Conservation (phyloP, 2,329 filamentous ascomycete genomes). For the Bipolaris victoriae region DNA sequence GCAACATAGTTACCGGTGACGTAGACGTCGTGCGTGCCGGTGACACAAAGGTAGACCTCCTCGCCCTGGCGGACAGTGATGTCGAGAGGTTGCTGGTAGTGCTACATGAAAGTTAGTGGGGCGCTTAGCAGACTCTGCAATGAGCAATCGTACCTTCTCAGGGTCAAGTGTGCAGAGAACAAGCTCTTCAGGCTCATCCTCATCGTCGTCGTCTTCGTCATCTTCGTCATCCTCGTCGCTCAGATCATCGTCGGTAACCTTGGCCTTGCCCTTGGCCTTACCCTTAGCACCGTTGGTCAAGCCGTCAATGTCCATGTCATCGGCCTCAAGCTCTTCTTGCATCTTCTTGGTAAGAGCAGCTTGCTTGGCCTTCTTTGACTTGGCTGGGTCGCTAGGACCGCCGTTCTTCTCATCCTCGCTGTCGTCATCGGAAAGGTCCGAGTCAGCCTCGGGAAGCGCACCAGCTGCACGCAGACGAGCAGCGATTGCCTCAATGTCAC, state of each 20-base stretch:
- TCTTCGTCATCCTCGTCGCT: constrained; percentile 69
- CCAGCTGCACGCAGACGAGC: constrained; percentile 45
- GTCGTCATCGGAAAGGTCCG: constrained; percentile 56
- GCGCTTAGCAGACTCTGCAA: neutral
- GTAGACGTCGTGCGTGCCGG: constrained; percentile 86
- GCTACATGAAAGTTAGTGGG: constrained; percentile 60
- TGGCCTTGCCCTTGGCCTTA: constrained; percentile 59
- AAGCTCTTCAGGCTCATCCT: constrained; percentile 77
- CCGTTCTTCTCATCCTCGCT: constrained; percentile 78
- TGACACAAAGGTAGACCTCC: constrained; percentile 89
- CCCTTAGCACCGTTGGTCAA: constrained; percentile 61
- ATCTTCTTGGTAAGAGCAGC: constrained; percentile 79
- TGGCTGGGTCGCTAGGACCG: constrained; percentile 87
- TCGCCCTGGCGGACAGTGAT: constrained; percentile 90
- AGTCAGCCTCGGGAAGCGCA: constrained; percentile 44
- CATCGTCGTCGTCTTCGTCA: constrained; percentile 55
- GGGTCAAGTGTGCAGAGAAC: constrained; percentile 96
- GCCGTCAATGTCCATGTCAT: constrained; percentile 75
- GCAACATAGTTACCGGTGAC: constrained; percentile 97
- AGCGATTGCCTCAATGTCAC: constrained; percentile 51
- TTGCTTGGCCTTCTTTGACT: constrained; percentile 85
- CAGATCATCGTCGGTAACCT: constrained; percentile 74
- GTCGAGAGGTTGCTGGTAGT: constrained; percentile 94
- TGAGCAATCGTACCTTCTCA: constrained; percentile 73
- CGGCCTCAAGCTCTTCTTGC: constrained; percentile 68